These are phyloP conservation scores for Tagetes erecta DNA, from an alignment of 129 eudicot genomes.

Conservation along the genomic window DNA sequence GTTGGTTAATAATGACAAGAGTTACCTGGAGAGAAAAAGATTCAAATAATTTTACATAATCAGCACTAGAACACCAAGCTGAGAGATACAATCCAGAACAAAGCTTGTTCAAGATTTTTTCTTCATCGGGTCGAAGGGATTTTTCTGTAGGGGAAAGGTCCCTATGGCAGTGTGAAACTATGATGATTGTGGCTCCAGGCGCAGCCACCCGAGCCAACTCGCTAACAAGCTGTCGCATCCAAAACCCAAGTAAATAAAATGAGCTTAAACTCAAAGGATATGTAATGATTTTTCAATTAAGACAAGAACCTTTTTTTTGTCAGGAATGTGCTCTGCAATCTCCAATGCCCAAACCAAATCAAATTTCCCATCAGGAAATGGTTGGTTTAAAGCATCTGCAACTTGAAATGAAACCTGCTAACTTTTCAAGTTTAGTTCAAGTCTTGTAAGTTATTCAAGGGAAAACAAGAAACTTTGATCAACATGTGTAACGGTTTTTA, in stretches of 20 bases:
- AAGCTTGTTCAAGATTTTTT: conserved; percentile 57
- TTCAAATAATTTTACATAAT: conserved; percentile 64
- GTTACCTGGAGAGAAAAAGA: conserved; percentile 76
- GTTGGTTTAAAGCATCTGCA: conserved; percentile 84
- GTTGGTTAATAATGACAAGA: background rate
- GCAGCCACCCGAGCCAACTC: conserved; percentile 91
- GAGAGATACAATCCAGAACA: conserved; percentile 75
- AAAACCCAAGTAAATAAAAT: background rate
- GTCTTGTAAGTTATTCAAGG: background rate
- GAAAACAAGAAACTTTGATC: background rate
- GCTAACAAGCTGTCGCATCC: conserved; percentile 56
- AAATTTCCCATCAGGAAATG: conserved; percentile 82
- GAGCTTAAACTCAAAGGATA: background rate
- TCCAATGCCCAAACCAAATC: conserved; percentile 95
- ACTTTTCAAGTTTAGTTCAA: conserved; percentile 20
- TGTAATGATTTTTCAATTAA: background rate
- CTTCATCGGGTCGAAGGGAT: conserved; percentile 65
- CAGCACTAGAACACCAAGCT: conserved; percentile 84
- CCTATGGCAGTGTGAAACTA: conserved; percentile 93
- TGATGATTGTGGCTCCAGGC: conserved; percentile 80
- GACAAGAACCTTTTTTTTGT: conserved; percentile 61
- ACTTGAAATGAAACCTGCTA: conserved; percentile 83
- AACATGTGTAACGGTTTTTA: background rate
- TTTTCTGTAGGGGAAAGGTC: conserved; percentile 69
- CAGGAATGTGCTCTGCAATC: conserved; percentile 98